Percentiles rank a stretch among this genome's conserved stretches.
phyloP scores from a whole-genome alignment of 495 filamentous ascomycete genomes.

The Xylaria castorea region DNA sequence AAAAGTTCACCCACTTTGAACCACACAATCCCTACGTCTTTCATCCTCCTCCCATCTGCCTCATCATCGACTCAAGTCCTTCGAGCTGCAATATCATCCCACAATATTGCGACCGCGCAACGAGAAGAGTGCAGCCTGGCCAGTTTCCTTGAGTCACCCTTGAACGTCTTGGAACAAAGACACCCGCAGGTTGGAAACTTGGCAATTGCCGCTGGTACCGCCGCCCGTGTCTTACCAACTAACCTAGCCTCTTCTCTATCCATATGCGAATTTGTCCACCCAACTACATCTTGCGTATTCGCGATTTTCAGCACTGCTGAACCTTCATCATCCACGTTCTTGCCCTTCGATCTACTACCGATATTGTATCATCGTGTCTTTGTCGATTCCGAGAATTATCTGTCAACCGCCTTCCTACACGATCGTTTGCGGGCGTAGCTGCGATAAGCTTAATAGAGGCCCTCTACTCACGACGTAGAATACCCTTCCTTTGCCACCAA shows the following conservation, averaged over 20 bases:
- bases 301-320: not conserved
- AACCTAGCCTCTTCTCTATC: not conserved
- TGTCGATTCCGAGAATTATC: not conserved
- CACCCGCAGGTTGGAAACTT: not conserved
- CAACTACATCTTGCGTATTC: not conserved
- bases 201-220: not conserved
- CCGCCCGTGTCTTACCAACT: constrained; percentile 3
- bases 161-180: constrained; percentile 17
- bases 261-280: not conserved
- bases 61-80: constrained; percentile 9
- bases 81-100: not conserved
- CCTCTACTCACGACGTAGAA: constrained; percentile 6
- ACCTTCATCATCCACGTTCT: not conserved
- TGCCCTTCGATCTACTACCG: constrained; percentile 3
- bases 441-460: constrained; percentile 1
- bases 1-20: not conserved
- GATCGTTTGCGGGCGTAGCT: not conserved
- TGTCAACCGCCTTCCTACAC: not conserved
- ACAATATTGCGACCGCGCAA: not conserved
- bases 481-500: not conserved
- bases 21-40: not conserved
- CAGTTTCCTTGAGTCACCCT: not conserved
- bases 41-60: not conserved
- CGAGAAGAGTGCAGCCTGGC: not conserved
- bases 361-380: not conserved